Base-by-base conservation (phyloP, 1,284 basidiomycete species). In the Trichosporon asahii region DNA sequence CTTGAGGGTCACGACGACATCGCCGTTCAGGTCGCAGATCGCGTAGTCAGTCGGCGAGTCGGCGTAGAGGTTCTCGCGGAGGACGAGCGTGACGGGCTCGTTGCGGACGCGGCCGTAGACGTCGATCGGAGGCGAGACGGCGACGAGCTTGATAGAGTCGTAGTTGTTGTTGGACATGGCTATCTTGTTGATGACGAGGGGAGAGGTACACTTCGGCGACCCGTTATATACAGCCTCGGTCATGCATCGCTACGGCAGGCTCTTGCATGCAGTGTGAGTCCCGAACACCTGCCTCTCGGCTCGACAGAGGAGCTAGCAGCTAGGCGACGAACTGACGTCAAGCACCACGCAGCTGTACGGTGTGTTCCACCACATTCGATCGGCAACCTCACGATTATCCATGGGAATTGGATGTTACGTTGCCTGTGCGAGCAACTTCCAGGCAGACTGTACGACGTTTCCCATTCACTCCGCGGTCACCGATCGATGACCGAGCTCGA, bases 1-100 rank as follows among this genome's bases (percentile, higher is more conserved):
- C 57, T 61, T 61, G 29, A 61, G 57, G 29, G 57, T 61, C 29
- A 61, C 27, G 57, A 61, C 29, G 29, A 27, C 29, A 27, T 14
- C 15, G 57, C 57, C 57, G 57, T 61, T 61, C 29, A 27, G 31
- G 57, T 61, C 57, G 15, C 15, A 18, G 57, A 61, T 61, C 6
- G 27, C 27, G 29, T 61, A 61, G 57, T 61, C 57, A 31, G 57
- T 61, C 29, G 57, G 57, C 27, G 27, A 11, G 29, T 61, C 57
- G 27, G 57, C 57, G 57, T 61, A 61, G 15, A 61, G 57, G 57
- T 61, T 33, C 57, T 61, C 29, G 57, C 57, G 57, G 18, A 61
- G 57, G 15, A 61, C 57, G 29, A 61, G 57, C 7, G 57, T 61
- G 9, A n/a, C 18, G 57, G 57, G 57, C 57, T 61, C 21, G 29